Evolutionary conservation across 2,329 filamentous ascomycete genomes (phyloP), one percentile per base, ranked within the genome.

Genomic region (Endoconidiophora laricicola): DNA sequence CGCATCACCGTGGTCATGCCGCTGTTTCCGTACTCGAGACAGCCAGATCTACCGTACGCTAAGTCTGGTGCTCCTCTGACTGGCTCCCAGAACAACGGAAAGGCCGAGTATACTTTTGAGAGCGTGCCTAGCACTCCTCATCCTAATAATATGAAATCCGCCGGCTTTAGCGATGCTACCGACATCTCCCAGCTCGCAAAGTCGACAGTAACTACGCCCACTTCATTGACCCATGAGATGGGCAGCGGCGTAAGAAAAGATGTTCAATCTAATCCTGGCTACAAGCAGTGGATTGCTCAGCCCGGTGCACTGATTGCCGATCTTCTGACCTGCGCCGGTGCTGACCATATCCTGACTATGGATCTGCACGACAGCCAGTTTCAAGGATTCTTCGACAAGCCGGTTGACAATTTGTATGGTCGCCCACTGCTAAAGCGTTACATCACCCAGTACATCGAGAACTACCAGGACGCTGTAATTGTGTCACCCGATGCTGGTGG

Each of bases 261-360:
- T 58, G 72, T 81, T 62, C 77, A 86, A 62, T 80, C 86, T 18
- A 88, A 90, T 62, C 86, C 88, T 6, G 91, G 91, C 46, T 98
- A 98, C 66, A 91, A 91, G 69, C 86, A 94, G 68, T 98, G 91
- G 91, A 90, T 98, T 55, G 91, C 91, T 20, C 91, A 96, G 68
- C 88, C 91, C 40, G 91, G 91, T 54, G 96, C 88, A 26, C 74
- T 98, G 52, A 83, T 98, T 45, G 91, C 91, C 46, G 88, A 96
- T 63, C 77, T 98, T 42, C 72, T 98, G 56, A 95, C 87, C 39
- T 95, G 88, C 66, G 90, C 91, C 55, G 91, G 91, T 56, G 87
- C 91, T 43, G 90, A 98, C 64, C 91, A 96, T 65, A 66, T 94
- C 59, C 94, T 95, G 58, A 95, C 88, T 16, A 94, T 95, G 86